Evolutionary conservation across 306 rosid genomes (phyloP), one percentile per base, ranked within the genome.

Genomic region (Castanea crenata): DNA sequence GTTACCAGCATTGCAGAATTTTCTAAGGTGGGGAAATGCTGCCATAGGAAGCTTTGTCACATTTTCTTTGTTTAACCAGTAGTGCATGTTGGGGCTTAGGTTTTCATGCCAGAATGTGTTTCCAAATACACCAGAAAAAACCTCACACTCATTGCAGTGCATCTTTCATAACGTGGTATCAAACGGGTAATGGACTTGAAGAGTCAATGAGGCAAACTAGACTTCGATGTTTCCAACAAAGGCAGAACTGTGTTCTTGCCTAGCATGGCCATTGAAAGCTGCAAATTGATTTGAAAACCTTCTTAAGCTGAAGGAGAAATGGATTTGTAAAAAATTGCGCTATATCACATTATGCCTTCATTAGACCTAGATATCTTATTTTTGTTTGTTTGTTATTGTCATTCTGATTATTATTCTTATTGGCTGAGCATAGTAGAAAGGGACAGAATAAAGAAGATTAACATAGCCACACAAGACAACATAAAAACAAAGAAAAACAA

Each of bases 61-160:
- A 52, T 80, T 83, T 62, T 83, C 80, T 76, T 70, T 75, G 75
- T 70, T 69, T 23, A 83, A 54, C 86, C 86, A 83, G 20, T 70
- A 72, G 55, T 75, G 86, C 79, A 83, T 67, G 18, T 63, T 58
- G 70, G 80, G 83, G 27, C 74, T 79, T 73, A 79, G 57, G 27
- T 83, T 83, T 38, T 59, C 63, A 7, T 79, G 86, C 78, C 86
- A 79, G 71, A 79, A 79, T 56, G 83, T 10, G 75, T 62, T 75
- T 46, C 86, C 86, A 6, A 83, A 83, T 63, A 83, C 75, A 52
- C 86, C 83, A 14, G 83, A 79, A 25, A 83, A 79, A n/a, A 83
- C 77, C 71, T 62, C 80, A 41, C 86, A 83, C 18, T 83, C 83
- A 2, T 62, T 62, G 80, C 78, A 83, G 64, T 79, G 80, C 86